These are phyloP conservation scores for Candida namnaoensis DNA, from an alignment of 805 yeast genomes.

Conservation along the genomic window DNA sequence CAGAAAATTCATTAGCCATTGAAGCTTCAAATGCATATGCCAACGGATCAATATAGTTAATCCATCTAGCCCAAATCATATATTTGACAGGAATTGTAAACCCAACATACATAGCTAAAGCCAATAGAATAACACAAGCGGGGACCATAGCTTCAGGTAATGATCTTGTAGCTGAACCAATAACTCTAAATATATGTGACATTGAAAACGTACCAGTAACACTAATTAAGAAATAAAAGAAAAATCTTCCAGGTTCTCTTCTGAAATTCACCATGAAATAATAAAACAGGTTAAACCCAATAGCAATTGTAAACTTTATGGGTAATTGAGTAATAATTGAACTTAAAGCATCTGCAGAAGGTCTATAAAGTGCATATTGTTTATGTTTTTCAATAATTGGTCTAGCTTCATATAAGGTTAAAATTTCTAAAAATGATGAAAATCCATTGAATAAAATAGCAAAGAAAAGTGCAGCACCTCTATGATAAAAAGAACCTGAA, in stretches of 20 bases:
- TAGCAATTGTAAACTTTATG: slow-evolving; percentile 32
- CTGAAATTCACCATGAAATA: slow-evolving; percentile 48
- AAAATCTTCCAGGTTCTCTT: slow-evolving; percentile 44
- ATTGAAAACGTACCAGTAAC: slow-evolving; percentile 36
- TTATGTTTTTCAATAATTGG: slow-evolving; percentile 53
- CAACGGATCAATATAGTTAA: slow-evolving; percentile 50
- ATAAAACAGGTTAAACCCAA: slow-evolving; percentile 38
- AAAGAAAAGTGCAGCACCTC: slow-evolving; percentile 63
- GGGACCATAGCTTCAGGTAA: slow-evolving; percentile 52
- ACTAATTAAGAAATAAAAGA: slow-evolving; percentile 39
- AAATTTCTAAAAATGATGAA: slow-evolving; percentile 49
- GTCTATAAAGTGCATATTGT: slow-evolving; percentile 47
- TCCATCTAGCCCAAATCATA: slow-evolving; percentile 61
- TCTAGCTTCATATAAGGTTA: slow-evolving; percentile 46
- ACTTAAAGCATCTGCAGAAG: slow-evolving; percentile 51
- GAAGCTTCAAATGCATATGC: slow-evolving; percentile 50
- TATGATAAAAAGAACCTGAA: slow-evolving; percentile 40
- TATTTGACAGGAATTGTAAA: slow-evolving; percentile 47
- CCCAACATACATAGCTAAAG: slow-evolving; percentile 44
- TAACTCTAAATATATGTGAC: slow-evolving; percentile 46
- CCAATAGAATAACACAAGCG: slow-evolving; percentile 39
- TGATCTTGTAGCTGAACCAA: slow-evolving; percentile 39
- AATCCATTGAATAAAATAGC: slow-evolving; percentile 57
- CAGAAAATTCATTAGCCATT: slow-evolving; percentile 49
- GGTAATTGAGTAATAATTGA: slow-evolving; percentile 44